Percentiles rank a stretch among this genome's conserved stretches.
Evolutionary conservation across 495 filamentous ascomycete genomes (phyloP).

Genomic region (Chaetomium cochliodes): DNA sequence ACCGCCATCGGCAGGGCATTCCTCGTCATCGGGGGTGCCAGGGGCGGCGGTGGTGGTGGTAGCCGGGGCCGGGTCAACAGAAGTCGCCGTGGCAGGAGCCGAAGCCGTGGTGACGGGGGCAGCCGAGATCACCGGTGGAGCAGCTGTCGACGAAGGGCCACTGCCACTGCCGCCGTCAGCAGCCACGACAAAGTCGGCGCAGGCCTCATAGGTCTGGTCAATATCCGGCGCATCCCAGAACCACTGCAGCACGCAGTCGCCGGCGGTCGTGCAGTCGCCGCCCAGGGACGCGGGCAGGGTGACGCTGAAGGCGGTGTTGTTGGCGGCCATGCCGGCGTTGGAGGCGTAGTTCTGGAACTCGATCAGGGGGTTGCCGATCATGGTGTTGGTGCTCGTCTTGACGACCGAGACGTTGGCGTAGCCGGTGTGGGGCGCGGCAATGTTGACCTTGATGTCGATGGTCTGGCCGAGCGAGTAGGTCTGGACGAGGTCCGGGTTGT

Average conservation of each 20-base stretch:
- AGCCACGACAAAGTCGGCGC: conserved; percentile 11
- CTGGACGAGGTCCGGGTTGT: conserved; percentile 63
- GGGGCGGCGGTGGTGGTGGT: background rate
- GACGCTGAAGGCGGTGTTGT: conserved; percentile 63
- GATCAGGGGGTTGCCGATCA: conserved; percentile 55
- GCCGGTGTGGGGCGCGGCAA: conserved; percentile 61
- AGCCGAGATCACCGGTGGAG: background rate
- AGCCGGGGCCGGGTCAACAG: background rate
- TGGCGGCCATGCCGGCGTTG: conserved; percentile 42
- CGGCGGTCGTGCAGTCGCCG: conserved; percentile 8
- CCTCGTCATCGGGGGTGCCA: background rate
- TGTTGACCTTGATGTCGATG: conserved; percentile 51
- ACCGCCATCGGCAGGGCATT: conserved; percentile 5
- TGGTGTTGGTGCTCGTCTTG: conserved; percentile 55
- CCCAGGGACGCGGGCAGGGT: conserved; percentile 52
- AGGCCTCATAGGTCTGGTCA: conserved; percentile 14
- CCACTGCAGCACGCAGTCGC: conserved; percentile 19
- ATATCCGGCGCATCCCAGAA: conserved; percentile 8
- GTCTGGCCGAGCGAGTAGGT: conserved; percentile 57
- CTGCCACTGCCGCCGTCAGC: background rate
- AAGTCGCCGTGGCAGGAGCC: background rate
- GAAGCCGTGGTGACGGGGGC: background rate
- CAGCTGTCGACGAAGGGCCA: background rate
- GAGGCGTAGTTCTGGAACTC: conserved; percentile 51
- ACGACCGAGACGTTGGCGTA: conserved; percentile 67